These are phyloP conservation scores for Rheum nobile DNA, from an alignment of 148 eudicot species.

Conservation along the genomic window DNA sequence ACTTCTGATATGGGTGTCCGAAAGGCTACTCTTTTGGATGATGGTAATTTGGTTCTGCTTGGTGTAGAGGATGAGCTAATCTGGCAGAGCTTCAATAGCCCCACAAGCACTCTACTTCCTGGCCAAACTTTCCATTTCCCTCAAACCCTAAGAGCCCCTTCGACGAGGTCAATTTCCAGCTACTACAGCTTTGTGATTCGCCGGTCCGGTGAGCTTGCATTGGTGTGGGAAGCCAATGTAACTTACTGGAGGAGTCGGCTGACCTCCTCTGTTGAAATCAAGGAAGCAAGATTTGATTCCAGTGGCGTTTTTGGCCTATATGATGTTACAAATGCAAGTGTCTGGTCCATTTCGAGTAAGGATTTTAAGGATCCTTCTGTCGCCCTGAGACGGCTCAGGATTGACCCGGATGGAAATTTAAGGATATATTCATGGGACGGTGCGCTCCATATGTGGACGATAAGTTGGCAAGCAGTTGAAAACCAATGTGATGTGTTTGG, in stretches of 20 bases:
- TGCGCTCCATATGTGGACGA: conserved; percentile 27
- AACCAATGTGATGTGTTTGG: conserved; percentile 50
- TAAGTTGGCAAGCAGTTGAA: conserved; percentile 61
- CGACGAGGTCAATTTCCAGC: conserved; percentile 29
- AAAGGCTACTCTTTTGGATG: conserved; percentile 42
- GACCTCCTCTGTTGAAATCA: conserved; percentile 17
- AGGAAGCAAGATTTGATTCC: conserved; percentile 38
- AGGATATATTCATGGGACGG: conserved; percentile 48
- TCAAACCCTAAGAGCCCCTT: conserved; percentile 46
- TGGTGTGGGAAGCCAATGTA: conserved; percentile 57
- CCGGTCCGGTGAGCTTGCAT: conserved; percentile 33
- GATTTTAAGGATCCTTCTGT: conserved; percentile 36
- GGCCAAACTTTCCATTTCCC: conserved; percentile 42
- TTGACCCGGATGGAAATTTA: conserved; percentile 50
- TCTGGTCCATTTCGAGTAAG: conserved; percentile 39
- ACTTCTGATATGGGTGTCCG: conserved; percentile 45
- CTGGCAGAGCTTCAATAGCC: conserved; percentile 53
- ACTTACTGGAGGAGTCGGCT: conserved; percentile 48
- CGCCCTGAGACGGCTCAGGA: conserved; percentile 37
- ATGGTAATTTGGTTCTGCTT: conserved; percentile 48
- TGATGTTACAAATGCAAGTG: conserved; percentile 18
- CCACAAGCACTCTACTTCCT: conserved; percentile 44
- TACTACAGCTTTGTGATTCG: conserved; percentile 39
- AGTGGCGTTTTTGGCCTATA: conserved; percentile 42
- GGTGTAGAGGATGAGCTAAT: conserved; percentile 20